phyloP scores from a whole-genome alignment of 352 stramenopile species.

The Phytophthora crassamura region DNA sequence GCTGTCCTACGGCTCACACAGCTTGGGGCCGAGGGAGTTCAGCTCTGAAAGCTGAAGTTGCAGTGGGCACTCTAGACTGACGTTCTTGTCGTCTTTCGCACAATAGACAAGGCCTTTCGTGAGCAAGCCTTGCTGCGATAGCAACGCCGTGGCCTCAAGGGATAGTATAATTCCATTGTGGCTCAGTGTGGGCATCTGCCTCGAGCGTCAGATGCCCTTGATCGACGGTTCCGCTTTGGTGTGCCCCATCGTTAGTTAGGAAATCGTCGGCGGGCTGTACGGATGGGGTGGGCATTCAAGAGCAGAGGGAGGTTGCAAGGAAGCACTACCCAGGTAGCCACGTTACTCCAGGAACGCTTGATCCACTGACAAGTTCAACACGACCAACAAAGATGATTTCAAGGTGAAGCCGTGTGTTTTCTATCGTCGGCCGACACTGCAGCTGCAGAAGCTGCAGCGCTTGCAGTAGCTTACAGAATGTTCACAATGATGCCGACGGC shows the following conservation, averaged over 20 bases:
- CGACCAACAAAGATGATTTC: not conserved
- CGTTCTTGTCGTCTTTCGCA: conserved; percentile 1
- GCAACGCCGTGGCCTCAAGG: not conserved
- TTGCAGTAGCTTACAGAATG: conserved; percentile 14
- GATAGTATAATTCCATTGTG: too few species aligned
- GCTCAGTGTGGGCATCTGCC: too few species aligned
- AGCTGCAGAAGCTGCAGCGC: not conserved
- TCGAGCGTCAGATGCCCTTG: too few species aligned
- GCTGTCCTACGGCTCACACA: not conserved
- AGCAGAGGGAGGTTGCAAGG: too few species aligned
- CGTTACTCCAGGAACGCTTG: too few species aligned
- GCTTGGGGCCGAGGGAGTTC: not conserved
- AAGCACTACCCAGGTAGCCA: too few species aligned
- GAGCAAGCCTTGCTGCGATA: not conserved
- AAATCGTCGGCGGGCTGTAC: too few species aligned
- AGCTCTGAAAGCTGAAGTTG: not conserved
- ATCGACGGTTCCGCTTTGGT: too few species aligned
- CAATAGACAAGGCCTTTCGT: not conserved
- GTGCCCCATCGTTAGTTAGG: too few species aligned
- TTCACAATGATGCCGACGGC: conserved; percentile 9
- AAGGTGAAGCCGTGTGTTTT: conserved; percentile 7
- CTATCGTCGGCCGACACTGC: conserved; percentile 6
- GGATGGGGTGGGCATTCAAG: too few species aligned
- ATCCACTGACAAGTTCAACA: not conserved
- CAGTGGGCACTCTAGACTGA: not conserved